Evolutionary conservation across 2,329 filamentous ascomycete species (phyloP), one percentile per base, ranked within the genome.

Genomic region (Trichophyton verrucosum): DNA sequence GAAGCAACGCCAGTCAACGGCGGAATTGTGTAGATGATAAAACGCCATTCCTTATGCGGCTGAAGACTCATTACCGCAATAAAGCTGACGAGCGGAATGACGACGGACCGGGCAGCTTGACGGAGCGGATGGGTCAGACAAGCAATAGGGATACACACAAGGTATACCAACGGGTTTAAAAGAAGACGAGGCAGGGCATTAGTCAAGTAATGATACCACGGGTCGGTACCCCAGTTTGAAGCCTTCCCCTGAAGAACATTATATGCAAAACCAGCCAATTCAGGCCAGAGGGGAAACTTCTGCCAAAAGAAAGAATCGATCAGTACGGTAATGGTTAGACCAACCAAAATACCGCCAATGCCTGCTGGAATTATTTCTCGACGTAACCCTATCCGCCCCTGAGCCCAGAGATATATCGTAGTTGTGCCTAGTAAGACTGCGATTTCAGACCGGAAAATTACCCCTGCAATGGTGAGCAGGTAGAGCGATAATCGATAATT

Each of bases 281-380:
- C 94, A 0, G 94, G 91, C 94, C 94, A 99, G 33, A 95, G 75
- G 1, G 81, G 81, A 63, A 82, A 83, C 6, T 75, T 69, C 69
- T 92, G 90, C 94, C 92, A 99, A 76, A 97, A 95, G 76, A 91
- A 92, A 1, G 89, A 92, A 78, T 99, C 94, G 38, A 96, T 73
- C 1, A 84, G 81, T 13, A 96, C 78, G 0, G 91, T 91, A 40
- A 86, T 75, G 11, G 77, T 27, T 1, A 97, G 80, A 0, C 88
- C 86, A 51, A 86, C 75, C n/a, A 80, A 42, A 15, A 86, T 82
- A 24, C 89, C 86, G 4, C 79, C 72, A 15, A 86, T 57, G 17
- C 90, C 88, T 17, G 88, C 82, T 15, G 82, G 77, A 47, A 94
- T 74, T 62, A 95, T 80, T 1, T 74, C 70, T 42, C 64, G 63